Evolutionary conservation across 2,329 filamentous ascomycete genomes (phyloP).

Genomic region (Rhynchosporium agropyri): DNA sequence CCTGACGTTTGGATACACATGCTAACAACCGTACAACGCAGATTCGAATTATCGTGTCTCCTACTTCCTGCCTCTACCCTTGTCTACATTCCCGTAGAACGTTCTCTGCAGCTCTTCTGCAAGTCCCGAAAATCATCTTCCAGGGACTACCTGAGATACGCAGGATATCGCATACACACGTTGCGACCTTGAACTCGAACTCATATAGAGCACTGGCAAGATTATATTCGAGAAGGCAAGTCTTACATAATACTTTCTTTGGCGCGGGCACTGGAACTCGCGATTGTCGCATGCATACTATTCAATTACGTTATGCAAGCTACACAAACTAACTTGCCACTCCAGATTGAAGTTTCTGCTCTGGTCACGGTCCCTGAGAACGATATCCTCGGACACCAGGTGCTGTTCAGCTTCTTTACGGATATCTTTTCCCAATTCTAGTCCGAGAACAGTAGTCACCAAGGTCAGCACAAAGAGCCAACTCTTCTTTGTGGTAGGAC

Average conservation of each 20-base stretch:
- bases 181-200: constrained; percentile 27
- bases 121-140: constrained; percentile 24
- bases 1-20: constrained; percentile 21
- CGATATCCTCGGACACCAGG: constrained; percentile 19
- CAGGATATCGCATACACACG: constrained; percentile 16
- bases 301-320: constrained; percentile 15
- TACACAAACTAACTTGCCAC: constrained; percentile 14
- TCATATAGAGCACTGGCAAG: constrained; percentile 14
- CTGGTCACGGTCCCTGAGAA: constrained; percentile 14
- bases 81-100: constrained; percentile 34
- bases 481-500: constrained; percentile 19
- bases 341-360: constrained; percentile 7
- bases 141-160: constrained; percentile 18
- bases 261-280: constrained; percentile 13
- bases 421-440: constrained; percentile 22
- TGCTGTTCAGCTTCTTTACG: constrained; percentile 18
- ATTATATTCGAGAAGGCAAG: constrained; percentile 25
- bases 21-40: constrained; percentile 34
- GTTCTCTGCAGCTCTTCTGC: constrained; percentile 32
- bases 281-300: constrained; percentile 25
- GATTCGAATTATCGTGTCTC: constrained; percentile 32
- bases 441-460: constrained; percentile 20
- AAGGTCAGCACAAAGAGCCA: constrained; percentile 16
- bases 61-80: constrained; percentile 33
- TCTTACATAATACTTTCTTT: constrained; percentile 16